These are phyloP conservation scores for Dactylellina sp. DNA, from an alignment of 2,329 filamentous ascomycete species.

Conservation along the genomic window DNA sequence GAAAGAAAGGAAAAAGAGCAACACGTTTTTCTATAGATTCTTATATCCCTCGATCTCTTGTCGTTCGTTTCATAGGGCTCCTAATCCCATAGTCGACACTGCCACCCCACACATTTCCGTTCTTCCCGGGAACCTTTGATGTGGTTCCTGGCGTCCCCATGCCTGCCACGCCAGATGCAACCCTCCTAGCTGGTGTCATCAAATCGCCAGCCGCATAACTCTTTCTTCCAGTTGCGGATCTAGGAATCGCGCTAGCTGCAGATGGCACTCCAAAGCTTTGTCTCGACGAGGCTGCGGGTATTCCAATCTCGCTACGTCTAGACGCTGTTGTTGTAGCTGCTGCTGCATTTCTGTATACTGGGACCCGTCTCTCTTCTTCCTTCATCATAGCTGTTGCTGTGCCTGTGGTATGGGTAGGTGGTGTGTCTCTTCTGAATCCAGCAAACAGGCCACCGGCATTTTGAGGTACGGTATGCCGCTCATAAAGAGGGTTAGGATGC, in stretches of 20 bases:
- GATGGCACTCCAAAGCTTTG: constrained; percentile 43
- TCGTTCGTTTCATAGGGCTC: constrained; percentile 45
- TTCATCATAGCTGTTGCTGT: constrained; percentile 11
- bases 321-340: neutral
- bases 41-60: constrained; percentile 41
- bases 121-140: constrained; percentile 27
- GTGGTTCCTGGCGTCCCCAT: constrained; percentile 12
- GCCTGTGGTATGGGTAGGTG: neutral
- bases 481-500: constrained; percentile 32
- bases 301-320: constrained; percentile 21
- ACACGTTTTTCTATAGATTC: neutral
- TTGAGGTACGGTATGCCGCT: constrained; percentile 13
- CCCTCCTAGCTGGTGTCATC: constrained; percentile 45
- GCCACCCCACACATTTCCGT: constrained; percentile 52
- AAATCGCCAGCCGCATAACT: constrained; percentile 36
- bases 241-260: constrained; percentile 10
- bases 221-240: constrained; percentile 30
- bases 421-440: constrained; percentile 17
- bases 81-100: constrained; percentile 45
- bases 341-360: neutral
- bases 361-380: constrained; percentile 2
- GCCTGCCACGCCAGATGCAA: constrained; percentile 4
- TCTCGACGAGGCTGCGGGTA: constrained; percentile 8
- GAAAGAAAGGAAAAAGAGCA: neutral
- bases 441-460: constrained; percentile 34